Base-by-base conservation (phyloP, 2,329 filamentous ascomycete genomes). In the Aspergillaceae sp. region DNA sequence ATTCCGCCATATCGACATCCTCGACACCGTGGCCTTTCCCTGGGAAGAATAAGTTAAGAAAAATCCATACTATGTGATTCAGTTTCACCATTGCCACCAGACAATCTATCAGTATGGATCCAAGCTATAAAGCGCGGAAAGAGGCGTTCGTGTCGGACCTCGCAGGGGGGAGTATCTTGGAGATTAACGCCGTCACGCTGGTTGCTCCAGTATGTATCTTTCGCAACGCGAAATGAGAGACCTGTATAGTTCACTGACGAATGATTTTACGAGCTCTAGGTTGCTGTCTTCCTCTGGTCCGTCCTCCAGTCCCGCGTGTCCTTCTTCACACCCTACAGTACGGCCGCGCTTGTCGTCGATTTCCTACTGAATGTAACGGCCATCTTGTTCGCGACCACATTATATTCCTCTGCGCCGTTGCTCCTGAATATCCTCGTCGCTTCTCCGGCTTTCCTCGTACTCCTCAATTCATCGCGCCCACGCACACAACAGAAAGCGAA, bases 71-170 rank as follows among this genome's bases (percentile, higher is more conserved):
- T 41, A 41, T 41, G 40, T 29, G 29, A 41, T 41, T 29, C 10
- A 30, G 26, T 11, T n/a, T 34, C n/a, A 8, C 26, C 38, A 28
- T 28, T 27, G 6, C 28, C 7, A 27, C 29, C 33, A 44, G 41
- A 19, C 37, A 35, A 27, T 27, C 37, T 29, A 27, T 35, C 34
- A 59, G 43, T 6, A 68, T 67, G 67, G 63, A 66, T 38, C 54
- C 62, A 44, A 83, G 77, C 68, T 95, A 96, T 74, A 98, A 96
- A 71, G 80, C 85, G 60, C 77, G 85, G 56, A 98, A 98, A 73
- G 90, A 94, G 74, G 88, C 88, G 62, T 95, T 95, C 66, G 92
- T 98, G 61, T 95, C 91, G 45, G 87, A 89, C 65, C 80, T 95
- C 29, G 83, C 84, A 5, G 92, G 92, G 36, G 88, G 92, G 48